These are phyloP conservation scores for Trichoderma harzianum DNA, from an alignment of 2,329 filamentous ascomycete genomes.

Conservation along the genomic window DNA sequence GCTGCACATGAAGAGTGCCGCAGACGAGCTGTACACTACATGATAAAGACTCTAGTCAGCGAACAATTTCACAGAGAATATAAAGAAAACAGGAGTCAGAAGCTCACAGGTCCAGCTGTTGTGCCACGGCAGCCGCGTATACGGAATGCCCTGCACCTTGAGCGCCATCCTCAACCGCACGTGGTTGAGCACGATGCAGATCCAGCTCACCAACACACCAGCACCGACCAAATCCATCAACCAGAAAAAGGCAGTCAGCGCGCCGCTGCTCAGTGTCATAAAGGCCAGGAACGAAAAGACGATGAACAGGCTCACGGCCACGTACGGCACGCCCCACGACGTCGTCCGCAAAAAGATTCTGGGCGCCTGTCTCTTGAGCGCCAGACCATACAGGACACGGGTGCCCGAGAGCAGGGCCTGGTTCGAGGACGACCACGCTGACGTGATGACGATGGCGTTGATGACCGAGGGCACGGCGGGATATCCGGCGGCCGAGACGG, in stretches of 20 bases:
- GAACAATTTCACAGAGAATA: not conserved
- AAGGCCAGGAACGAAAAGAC: slow-evolving; percentile 57
- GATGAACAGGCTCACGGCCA: slow-evolving; percentile 52
- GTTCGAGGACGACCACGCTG: slow-evolving; percentile 60
- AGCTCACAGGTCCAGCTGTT: slow-evolving; percentile 59
- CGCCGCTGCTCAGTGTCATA: slow-evolving; percentile 54
- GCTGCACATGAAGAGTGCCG: slow-evolving; percentile 57
- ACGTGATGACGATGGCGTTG: slow-evolving; percentile 73
- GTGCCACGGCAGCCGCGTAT: slow-evolving; percentile 55
- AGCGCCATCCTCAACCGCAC: slow-evolving; percentile 54
- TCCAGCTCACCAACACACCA: slow-evolving; percentile 63
- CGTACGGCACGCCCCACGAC: slow-evolving; percentile 59
- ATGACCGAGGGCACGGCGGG: slow-evolving; percentile 66
- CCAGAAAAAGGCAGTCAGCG: slow-evolving; percentile 64
- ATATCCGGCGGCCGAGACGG: slow-evolving; percentile 64
- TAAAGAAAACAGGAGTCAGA: not conserved
- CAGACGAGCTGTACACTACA: slow-evolving; percentile 57
- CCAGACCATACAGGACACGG: slow-evolving; percentile 66
- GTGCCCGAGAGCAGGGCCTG: slow-evolving; percentile 63
- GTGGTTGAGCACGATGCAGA: slow-evolving; percentile 56
- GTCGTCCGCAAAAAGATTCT: slow-evolving; percentile 58
- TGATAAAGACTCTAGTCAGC: not conserved
- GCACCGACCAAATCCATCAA: slow-evolving; percentile 59
- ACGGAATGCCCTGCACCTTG: slow-evolving; percentile 51
- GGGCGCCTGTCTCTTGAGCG: slow-evolving; percentile 64